These are phyloP conservation scores for Sporothrix brunneoviolacea DNA, from an alignment of 2,329 filamentous ascomycete genomes.

Conservation along the genomic window DNA sequence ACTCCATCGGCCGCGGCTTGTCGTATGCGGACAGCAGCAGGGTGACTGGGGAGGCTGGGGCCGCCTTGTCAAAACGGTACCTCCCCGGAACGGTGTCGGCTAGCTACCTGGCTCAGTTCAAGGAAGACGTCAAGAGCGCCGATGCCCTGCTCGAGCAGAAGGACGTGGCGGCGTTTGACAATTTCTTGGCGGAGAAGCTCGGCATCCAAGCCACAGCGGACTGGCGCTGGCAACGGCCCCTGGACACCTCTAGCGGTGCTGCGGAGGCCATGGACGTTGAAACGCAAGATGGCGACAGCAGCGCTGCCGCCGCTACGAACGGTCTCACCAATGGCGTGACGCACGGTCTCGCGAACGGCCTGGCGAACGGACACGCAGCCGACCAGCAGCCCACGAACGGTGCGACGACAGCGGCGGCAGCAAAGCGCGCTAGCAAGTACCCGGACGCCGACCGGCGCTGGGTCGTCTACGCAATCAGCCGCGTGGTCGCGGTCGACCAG, in stretches of 20 bases:
- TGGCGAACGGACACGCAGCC: conserved; percentile 4
- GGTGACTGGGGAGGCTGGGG: neutral
- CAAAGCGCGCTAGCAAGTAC: conserved; percentile 32
- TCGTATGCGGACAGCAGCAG: conserved; percentile 7
- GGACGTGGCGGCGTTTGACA: conserved; percentile 44
- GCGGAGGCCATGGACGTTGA: conserved; percentile 15
- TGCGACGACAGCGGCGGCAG: neutral
- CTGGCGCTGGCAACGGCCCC: conserved; percentile 20
- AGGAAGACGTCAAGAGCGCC: conserved; percentile 38
- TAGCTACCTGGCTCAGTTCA: conserved; percentile 40
- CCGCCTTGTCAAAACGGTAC: conserved; percentile 21
- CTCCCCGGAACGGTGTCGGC: conserved; percentile 46
- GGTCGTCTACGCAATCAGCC: conserved; percentile 57
- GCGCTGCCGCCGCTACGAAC: neutral
- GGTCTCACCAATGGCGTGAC: neutral
- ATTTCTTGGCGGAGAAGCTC: conserved; percentile 34
- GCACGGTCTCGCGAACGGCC: neutral
- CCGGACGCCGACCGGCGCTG: conserved; percentile 57
- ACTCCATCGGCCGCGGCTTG: conserved; percentile 64
- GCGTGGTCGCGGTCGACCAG: conserved; percentile 39
- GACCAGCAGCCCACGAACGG: too few relatives aligned
- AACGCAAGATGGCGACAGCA: conserved; percentile 15
- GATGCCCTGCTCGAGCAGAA: conserved; percentile 41
- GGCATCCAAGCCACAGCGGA: conserved; percentile 28
- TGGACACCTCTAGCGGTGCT: conserved; percentile 16